Evolutionary conservation across 495 filamentous ascomycete genomes (phyloP), one percentile per base, ranked within the genome.

Genomic region (Hypoxylon lienhwacheense): DNA sequence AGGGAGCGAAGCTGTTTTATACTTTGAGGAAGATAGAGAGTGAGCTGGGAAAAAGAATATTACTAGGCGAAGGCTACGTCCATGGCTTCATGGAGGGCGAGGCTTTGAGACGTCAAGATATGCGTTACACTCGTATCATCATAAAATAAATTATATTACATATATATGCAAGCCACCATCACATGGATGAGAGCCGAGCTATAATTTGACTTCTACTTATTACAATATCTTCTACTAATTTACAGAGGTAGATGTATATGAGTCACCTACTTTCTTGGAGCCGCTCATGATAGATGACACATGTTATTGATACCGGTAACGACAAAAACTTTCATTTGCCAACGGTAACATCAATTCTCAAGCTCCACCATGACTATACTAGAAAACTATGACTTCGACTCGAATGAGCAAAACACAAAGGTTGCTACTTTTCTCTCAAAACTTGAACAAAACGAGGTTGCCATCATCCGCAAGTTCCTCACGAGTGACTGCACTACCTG

Each of bases 61-160:
- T 60, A 7, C 15, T 55, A 3, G 50, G 56, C 4, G 56, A 60
- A 19, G 48, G 42, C 10, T 59, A 59, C 10, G 50, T 59, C 1
- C 55, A 59, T 20, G 49, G 55, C 2, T 43, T 59, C 28, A 59
- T 59, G 55, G 55, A 59, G 17, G 55, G 55, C 0, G 55, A 59
- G 17, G 35, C 42, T 12, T 31, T 58, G 35, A 12, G 29, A 16
- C 14, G 47, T 0, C 47, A 58, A 17, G 47, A 35, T 5, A 42
- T 58, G 34, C 25, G 12, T 19, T 58, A 45, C 20, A 15, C 7
- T 17, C 21, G 34, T 4, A 47, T 52, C 8, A 34, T 29, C 3
- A 52, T 59, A 2, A 62, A 22, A 10, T 44, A 51, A 31, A 16
- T 6, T 19, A 5, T 2, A 11, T 31, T 19, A 5, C 3, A 11